Evolutionary conservation across 768 basidiomycete genomes (phyloP).

Genomic region (Suillus discolor): DNA sequence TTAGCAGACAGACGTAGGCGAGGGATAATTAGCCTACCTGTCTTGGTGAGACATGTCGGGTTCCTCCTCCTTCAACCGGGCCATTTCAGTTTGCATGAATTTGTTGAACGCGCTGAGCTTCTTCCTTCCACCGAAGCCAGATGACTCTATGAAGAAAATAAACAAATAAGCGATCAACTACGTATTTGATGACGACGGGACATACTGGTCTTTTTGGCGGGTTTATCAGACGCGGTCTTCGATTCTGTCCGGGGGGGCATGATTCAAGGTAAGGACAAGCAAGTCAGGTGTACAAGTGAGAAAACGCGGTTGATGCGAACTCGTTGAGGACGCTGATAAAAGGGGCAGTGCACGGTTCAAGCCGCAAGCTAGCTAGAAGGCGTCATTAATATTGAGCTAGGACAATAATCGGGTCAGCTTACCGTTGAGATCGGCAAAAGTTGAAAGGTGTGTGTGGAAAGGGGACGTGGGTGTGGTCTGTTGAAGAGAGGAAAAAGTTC

Average conservation of each 20-base stretch:
- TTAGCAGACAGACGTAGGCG: constrained; percentile 1
- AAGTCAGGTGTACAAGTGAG: constrained; percentile 9
- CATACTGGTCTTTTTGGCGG: constrained; percentile 58
- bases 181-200: constrained; percentile 19
- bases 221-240: constrained; percentile 47
- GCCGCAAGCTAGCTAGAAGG: constrained; percentile 9
- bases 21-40: constrained; percentile 46
- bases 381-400: constrained; percentile 7
- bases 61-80: constrained; percentile 74
- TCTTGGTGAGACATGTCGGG: constrained; percentile 75
- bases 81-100: constrained; percentile 80
- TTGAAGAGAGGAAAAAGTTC: constrained; percentile 46
- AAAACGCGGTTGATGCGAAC: constrained; percentile 18
- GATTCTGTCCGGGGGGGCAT: constrained; percentile 49
- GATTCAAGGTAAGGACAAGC: constrained; percentile 15
- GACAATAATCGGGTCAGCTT: neutral
- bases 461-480: constrained; percentile 36
- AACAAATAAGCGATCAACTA: constrained; percentile 19
- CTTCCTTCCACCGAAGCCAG: constrained; percentile 53
- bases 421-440: constrained; percentile 20
- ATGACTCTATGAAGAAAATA: constrained; percentile 48
- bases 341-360: constrained; percentile 27
- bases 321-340: constrained; percentile 31
- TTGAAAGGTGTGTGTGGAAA: constrained; percentile 13
- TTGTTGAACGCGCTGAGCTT: constrained; percentile 76